Evolutionary conservation across 176 grass and related monocot species (phyloP).

Genomic region (Echinochloa phyllopogon): DNA sequence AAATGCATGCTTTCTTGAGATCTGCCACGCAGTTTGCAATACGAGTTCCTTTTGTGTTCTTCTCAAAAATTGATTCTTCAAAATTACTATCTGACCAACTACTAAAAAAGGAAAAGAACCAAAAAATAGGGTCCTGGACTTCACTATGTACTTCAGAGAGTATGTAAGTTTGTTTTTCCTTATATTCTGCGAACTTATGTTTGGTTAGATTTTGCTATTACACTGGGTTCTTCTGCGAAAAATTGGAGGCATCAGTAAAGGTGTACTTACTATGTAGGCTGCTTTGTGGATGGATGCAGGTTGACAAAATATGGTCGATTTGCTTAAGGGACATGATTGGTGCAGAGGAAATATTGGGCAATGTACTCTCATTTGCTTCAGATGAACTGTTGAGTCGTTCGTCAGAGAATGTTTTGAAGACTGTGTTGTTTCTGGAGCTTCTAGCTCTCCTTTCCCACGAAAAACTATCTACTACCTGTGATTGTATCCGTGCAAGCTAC

Average conservation of each 20-base stretch:
- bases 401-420: constrained; percentile 34
- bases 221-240: not conserved
- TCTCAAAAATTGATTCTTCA: not conserved
- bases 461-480: constrained; percentile 17
- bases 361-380: constrained; percentile 22
- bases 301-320: constrained; percentile 50
- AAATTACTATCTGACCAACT: not conserved
- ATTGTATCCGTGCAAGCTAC: constrained; percentile 47
- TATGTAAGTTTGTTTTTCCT: not conserved
- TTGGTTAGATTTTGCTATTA: not conserved
- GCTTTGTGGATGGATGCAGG: constrained; percentile 47
- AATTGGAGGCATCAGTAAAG: constrained; percentile 9
- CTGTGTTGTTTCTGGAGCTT: constrained; percentile 35
- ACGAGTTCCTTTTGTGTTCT: not conserved
- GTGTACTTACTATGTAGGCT: constrained; percentile 9
- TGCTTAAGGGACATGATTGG: constrained; percentile 45
- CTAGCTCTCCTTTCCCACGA: constrained; percentile 42
- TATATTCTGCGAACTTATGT: not conserved
- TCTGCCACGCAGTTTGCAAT: not conserved
- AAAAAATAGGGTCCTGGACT: not conserved
- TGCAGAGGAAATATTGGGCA: constrained; percentile 28
- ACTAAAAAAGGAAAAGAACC: not conserved
- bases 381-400: constrained; percentile 15
- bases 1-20: not conserved
- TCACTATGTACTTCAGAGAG: not conserved